These are phyloP conservation scores for Nothophytophthora sp. DNA, from an alignment of 352 stramenopile species.

Conservation along the genomic window DNA sequence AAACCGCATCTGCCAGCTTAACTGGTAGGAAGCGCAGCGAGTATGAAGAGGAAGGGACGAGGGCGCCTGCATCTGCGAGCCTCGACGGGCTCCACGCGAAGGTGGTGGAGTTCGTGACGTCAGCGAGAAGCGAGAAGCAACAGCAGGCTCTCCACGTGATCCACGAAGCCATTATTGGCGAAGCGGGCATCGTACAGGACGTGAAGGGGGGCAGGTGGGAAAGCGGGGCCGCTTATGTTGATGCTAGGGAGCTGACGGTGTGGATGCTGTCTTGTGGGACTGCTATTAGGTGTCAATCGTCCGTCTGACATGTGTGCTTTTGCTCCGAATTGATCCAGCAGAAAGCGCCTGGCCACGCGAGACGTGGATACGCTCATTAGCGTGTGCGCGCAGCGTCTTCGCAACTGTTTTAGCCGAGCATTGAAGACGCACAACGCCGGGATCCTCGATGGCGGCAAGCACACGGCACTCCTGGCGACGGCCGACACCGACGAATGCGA, in stretches of 20 bases:
- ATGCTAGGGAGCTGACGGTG: too few species aligned
- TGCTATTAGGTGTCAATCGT: too few species aligned
- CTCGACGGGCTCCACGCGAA: constrained; percentile 4
- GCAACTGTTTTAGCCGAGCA: constrained; percentile 23
- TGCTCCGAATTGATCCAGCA: not conserved
- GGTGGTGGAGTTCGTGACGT: constrained; percentile 19
- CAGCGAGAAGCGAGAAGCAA: not conserved
- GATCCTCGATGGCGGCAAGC: constrained; percentile 23
- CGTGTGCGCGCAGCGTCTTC: constrained; percentile 40
- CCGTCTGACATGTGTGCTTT: not conserved
- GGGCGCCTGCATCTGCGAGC: not conserved
- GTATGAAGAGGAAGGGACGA: constrained; percentile 3
- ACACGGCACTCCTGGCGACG: constrained; percentile 9
- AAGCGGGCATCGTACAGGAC: not conserved
- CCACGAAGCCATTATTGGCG: not conserved
- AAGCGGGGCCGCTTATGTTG: too few species aligned
- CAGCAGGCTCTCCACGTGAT: constrained; percentile 7
- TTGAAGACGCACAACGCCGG: constrained; percentile 40
- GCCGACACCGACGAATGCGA: constrained; percentile 1
- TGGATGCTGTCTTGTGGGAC: too few species aligned
- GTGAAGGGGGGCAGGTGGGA: not conserved
- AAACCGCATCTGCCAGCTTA: constrained; percentile 9
- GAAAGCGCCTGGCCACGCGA: constrained; percentile 8
- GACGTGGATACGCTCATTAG: constrained; percentile 22
- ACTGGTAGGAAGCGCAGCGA: too few species aligned